A percentile compares a stretch with the other conserved stretches of the same genome.
Evolutionary conservation across 2,329 filamentous ascomycete genomes (phyloP).

Genomic region (Neofusicoccum kwambonambiense): DNA sequence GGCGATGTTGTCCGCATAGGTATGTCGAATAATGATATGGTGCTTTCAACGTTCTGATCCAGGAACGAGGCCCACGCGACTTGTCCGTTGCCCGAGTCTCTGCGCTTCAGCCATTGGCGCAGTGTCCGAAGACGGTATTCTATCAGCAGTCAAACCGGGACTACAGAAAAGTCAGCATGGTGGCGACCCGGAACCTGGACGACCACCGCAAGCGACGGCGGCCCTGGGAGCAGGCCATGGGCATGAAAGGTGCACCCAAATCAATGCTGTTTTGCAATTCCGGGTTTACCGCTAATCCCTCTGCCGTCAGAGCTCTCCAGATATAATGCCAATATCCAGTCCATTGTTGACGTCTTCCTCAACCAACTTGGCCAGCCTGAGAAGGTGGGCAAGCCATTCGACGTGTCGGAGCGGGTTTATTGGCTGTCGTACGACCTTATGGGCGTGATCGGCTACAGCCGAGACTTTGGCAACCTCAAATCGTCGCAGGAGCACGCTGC

Average conservation of each 20-base stretch:
- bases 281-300: neutral
- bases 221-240: conserved; percentile 35
- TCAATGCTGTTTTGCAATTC: conserved; percentile 27
- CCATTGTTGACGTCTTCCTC: neutral
- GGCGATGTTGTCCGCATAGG: neutral
- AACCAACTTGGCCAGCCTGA: neutral
- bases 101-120: neutral
- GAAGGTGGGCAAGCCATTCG: neutral
- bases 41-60: too few species aligned
- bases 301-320: neutral
- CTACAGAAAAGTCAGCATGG: conserved; percentile 21
- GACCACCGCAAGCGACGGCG: conserved; percentile 32
- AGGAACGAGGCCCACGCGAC: neutral
- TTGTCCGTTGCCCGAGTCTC: neutral
- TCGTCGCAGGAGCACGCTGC: conserved; percentile 31
- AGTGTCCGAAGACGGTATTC: neutral
- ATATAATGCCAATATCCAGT: neutral
- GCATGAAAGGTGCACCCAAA: conserved; percentile 21
- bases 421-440: conserved; percentile 49
- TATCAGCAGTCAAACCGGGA: neutral
- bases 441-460: conserved; percentile 48
- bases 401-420: neutral
- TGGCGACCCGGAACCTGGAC: conserved; percentile 28
- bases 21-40: neutral
- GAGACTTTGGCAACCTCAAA: conserved; percentile 41